Base-by-base conservation (phyloP, 768 basidiomycete species). In the Tephrocybe sp. region DNA sequence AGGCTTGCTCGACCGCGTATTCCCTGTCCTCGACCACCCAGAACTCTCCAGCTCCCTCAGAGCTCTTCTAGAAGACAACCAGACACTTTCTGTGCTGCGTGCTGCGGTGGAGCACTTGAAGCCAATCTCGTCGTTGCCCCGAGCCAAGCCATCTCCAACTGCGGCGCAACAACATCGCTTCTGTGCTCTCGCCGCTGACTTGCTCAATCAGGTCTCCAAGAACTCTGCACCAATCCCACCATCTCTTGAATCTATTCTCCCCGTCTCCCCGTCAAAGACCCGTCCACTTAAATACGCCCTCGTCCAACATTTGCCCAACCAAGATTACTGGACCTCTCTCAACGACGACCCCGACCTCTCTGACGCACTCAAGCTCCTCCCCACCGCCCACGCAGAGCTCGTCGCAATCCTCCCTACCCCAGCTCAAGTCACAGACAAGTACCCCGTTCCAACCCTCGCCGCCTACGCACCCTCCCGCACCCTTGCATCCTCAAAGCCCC, bases 301-400 rank as follows among this genome's bases (percentile, higher is more conserved):
- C 38, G 76, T 92, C 56, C 90, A 93, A 59, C 84, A 83, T 51
- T 72, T 93, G 6, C 88, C 91, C 0, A 77, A 74, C 1, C 89
- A 84, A 31, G 84, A 86, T 51, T 90, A 83, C 72, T 93, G 89
- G 85, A 77, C 88, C 13, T 89, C 90, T 22, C 76, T 85, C 46
- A 78, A 75, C 60, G 75, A 81, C 18, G 64, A 74, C 64, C 47
- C 63, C 60, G 47, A 71, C 54, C 36, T 61, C 46, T 50, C 70
- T 25, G 69, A 74, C 45, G 67, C 69, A 6, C 56, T 83, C 47
- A 82, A 77, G 57, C 69, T 75, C 53, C 63, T 87, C 12, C 66
- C 74, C 16, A 83, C 83, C 5, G 87, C 77, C 25, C 78, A 88
- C 50, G 86, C 90, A 11, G 88, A 91, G 50, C 79, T 93, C 45